These are phyloP conservation scores for Phragmites australis DNA, from an alignment of 176 grass and related monocot genomes.

Conservation along the genomic window DNA sequence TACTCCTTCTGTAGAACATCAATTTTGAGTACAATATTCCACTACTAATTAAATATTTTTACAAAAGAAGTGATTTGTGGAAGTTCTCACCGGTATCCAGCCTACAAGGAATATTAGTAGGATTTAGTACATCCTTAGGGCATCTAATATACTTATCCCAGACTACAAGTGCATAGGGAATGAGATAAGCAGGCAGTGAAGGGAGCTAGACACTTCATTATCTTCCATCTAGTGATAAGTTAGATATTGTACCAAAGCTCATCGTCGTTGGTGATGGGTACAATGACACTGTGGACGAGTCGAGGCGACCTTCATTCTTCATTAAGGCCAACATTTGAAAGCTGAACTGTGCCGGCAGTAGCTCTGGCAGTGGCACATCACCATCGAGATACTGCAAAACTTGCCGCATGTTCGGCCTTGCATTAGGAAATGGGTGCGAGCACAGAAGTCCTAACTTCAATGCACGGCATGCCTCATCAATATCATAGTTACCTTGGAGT, in stretches of 20 bases:
- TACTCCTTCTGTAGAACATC: no score
- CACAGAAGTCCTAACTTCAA: no score
- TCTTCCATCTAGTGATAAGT: constrained; percentile 21
- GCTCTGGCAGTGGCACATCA: no score
- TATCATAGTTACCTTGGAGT: no score
- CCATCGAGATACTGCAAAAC: no score
- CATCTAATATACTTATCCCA: background rate
- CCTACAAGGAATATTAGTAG: background rate
- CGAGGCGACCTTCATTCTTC: no score
- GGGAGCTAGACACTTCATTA: background rate
- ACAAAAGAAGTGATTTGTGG: background rate
- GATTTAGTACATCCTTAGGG: background rate
- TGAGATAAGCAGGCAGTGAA: background rate
- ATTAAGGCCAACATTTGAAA: no score
- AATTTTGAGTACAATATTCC: background rate
- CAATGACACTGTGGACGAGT: background rate
- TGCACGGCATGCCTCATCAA: no score
- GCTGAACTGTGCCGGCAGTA: no score
- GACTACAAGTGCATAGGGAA: no score
- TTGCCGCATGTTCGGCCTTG: no score
- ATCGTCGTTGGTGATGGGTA: constrained; percentile 31
- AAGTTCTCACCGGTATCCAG: background rate
- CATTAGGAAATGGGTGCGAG: no score
- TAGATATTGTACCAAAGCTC: constrained; percentile 20
- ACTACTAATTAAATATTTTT: background rate